Evolutionary conservation across 2,329 filamentous ascomycete genomes (phyloP), one percentile per base, ranked within the genome.

Genomic region (Colletotrichum tropicicola): DNA sequence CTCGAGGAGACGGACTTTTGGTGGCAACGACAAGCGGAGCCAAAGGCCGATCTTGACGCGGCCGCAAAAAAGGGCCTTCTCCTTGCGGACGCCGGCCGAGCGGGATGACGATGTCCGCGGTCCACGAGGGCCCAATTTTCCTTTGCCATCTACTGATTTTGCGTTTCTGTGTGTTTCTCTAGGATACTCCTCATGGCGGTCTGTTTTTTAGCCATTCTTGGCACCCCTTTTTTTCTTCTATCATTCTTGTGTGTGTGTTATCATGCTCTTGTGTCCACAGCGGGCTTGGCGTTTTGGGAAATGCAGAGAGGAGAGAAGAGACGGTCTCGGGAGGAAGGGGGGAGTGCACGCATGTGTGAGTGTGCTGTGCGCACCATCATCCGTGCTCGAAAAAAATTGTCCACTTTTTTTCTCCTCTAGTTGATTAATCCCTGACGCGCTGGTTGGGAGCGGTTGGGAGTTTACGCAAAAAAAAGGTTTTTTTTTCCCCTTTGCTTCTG

Each of bases 271-370:
- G 43, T 54, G 23, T 55, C 49, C 49, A 55, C 57, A 60, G 43
- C 49, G 27, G 57, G 48, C 61, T 65, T 61, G 61, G 61, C 61
- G 61, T 65, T 65, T 61, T 61, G 48, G 49, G 44, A 61, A 35
- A 55, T 54, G 61, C 49, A 43, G 45, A 32, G 37, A 45, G 27
- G 21, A 25, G 32, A 12, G 61, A 13, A 19, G 44, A 49, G 35
- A 6, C 32, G n/a, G 43, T 25, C n/a, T 17, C 19, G 12, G 47
- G 44, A 37, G 15, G 30, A 23, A 21, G 43, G 44, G 30, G 15
- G 43, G 44, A 27, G 54, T 57, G 43, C 43, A 19, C 43, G 54
- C 41, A 47, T 23, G 43, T 57, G n/a, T 30, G 25, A 54, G 41
- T 58, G 55, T 48, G 55, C 43, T 28, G 32, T 45, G 35, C 49